A percentile compares a stretch with the other conserved stretches of the same genome.
Conservation (phyloP, 495 filamentous ascomycete genomes). For the Usnea hakonensis region DNA sequence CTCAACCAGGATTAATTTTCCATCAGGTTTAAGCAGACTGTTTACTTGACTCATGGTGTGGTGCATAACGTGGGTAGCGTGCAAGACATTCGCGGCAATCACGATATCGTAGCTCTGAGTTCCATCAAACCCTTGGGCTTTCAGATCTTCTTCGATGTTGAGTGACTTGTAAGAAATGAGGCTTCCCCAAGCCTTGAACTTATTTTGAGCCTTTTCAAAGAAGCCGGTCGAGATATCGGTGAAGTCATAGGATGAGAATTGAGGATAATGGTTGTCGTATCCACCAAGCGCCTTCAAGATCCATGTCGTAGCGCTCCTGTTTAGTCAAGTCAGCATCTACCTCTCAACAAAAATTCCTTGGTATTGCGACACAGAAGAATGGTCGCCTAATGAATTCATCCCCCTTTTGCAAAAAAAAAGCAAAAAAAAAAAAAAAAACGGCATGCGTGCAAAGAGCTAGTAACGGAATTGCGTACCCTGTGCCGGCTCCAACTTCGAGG, state of each 20-base stretch:
- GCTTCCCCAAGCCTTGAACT: slow-evolving; percentile 25
- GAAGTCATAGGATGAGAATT: slow-evolving; percentile 32
- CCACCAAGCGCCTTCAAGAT: slow-evolving; percentile 3
- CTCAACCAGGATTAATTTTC: slow-evolving; percentile 22
- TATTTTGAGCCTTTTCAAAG: slow-evolving; percentile 35
- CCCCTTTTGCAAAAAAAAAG: too few species aligned
- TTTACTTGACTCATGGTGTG: slow-evolving; percentile 17
- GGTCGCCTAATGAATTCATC: too few species aligned
- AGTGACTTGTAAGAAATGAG: slow-evolving; percentile 6
- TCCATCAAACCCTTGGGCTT: slow-evolving; percentile 17
- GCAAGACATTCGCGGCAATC: slow-evolving; percentile 21
- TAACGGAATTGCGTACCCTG: slow-evolving; percentile 21
- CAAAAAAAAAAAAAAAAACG: too few species aligned
- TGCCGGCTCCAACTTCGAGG: slow-evolving; percentile 51
- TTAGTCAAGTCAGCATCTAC: not conserved
- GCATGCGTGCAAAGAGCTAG: too few species aligned
- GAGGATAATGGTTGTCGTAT: slow-evolving; percentile 1
- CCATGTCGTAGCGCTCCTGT: slow-evolving; percentile 14
- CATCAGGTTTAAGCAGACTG: slow-evolving; percentile 21
- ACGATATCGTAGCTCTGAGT: slow-evolving; percentile 21
- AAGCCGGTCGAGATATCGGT: slow-evolving; percentile 48
- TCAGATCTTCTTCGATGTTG: slow-evolving; percentile 14
- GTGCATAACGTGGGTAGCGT: slow-evolving; percentile 28
- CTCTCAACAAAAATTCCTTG: not conserved
- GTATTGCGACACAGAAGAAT: not conserved